Evolutionary conservation across 2,329 filamentous ascomycete genomes (phyloP).

Genomic region (Calonectria fujianensis): DNA sequence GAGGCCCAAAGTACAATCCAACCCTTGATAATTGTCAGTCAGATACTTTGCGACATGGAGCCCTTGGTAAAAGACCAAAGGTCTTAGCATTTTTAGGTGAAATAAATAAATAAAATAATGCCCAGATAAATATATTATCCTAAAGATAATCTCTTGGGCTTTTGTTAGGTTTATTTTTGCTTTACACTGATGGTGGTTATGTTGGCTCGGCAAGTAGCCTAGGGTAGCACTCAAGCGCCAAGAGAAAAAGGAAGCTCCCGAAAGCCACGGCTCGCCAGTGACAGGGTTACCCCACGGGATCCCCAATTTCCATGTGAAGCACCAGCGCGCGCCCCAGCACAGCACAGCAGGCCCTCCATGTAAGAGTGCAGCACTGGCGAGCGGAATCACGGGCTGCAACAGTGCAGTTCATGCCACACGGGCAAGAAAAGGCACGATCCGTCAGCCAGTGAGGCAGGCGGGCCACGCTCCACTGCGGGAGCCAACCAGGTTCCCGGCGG

Average conservation of each 20-base stretch:
- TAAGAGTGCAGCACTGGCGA: constrained; percentile 19
- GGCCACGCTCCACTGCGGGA: constrained; percentile 47
- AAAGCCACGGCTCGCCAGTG: constrained; percentile 5
- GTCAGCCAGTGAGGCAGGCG: constrained; percentile 25
- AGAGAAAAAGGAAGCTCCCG: constrained; percentile 22
- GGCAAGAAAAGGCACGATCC: constrained; percentile 24
- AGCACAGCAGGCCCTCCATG: constrained; percentile 25
- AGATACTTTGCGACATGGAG: too few species aligned
- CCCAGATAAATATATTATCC: too few species aligned
- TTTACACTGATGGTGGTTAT: too few species aligned
- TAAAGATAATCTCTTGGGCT: too few species aligned
- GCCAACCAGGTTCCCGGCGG: constrained; percentile 44
- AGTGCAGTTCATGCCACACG: constrained; percentile 36
- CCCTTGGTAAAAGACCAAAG: too few species aligned
- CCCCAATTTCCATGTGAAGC: constrained; percentile 34
- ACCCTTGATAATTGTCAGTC: too few species aligned
- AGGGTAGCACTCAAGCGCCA: neutral
- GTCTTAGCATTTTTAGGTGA: too few species aligned
- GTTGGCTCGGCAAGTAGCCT: neutral
- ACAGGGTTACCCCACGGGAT: constrained; percentile 49
- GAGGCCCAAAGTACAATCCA: neutral
- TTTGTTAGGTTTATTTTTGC: too few species aligned
- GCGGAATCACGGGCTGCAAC: constrained; percentile 10
- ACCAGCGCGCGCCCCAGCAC: neutral
- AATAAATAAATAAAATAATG: too few species aligned